Base-by-base conservation (phyloP, 2,329 filamentous ascomycete genomes). In the Cucurbitaria berberidis region DNA sequence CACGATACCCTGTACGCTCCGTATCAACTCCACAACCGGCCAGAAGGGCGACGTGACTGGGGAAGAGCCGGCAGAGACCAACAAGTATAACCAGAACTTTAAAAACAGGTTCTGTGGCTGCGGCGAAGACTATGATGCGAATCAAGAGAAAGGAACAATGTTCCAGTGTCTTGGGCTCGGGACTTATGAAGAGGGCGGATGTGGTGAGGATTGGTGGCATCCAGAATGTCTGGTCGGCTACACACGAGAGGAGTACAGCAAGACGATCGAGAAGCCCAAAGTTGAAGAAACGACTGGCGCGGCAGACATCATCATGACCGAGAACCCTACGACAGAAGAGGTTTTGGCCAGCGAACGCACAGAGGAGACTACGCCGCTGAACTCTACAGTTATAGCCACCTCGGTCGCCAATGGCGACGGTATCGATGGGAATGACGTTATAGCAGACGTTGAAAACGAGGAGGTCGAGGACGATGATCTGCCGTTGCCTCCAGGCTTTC, bases 121-220 rank as follows among this genome's bases (percentile, higher is more conserved):
- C 69, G 85, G 85, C 26, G 89, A 93, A 67, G 86, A 93, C 54
- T 99, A 99, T 71, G 89, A 97, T 71, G 86, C 93, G 0, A 85
- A 93, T 42, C 82, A 90, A 70, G 92, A 99, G 73, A 96, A 93
- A 65, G 93, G 93, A 0, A 98, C 93, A 34, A 99, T 99, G 95
- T 99, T 96, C 65, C 95, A 99, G 74, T 99, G 95, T 70, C 75
- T 98, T 2, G 93, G 93, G 0, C 79, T 98, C 0, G 92, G 91
- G 0, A 89, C 86, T 0, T 82, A 84, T 11, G 89, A 93, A 62
- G 87, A 88, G 1, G 93, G 93, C 15, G 93, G 93, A 4, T 98
- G 93, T 75, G 93, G 93, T 11, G 93, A 98, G 77, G 93, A 98
- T 70, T 98, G 93, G 93, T 98, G 91, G 83, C 93, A 98, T 77